A percentile compares a stretch with the other conserved stretches of the same genome.
Evolutionary conservation across 768 basidiomycete species (phyloP).

Genomic region (Amylocystis lapponica): DNA sequence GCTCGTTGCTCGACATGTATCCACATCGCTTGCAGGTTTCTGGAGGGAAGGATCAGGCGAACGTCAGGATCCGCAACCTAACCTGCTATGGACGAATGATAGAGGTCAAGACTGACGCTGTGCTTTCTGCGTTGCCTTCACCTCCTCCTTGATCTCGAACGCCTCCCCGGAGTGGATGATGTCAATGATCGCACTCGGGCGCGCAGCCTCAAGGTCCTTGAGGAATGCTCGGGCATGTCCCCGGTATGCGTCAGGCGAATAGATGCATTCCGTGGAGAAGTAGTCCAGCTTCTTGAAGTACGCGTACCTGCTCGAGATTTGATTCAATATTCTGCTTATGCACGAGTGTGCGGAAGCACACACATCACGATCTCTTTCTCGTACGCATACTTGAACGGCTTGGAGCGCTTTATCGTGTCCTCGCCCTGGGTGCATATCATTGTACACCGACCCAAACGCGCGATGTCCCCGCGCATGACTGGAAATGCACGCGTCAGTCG

Average conservation of each 20-base stretch:
- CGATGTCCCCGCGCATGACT: slow-evolving; percentile 99
- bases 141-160: slow-evolving; percentile 78
- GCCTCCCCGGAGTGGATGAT: slow-evolving; percentile 96
- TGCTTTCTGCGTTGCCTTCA: slow-evolving; percentile 76
- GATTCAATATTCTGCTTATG: neutral
- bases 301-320: slow-evolving; percentile 70
- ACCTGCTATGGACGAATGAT: neutral
- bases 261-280: slow-evolving; percentile 98
- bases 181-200: slow-evolving; percentile 95
- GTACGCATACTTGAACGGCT: slow-evolving; percentile 99
- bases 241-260: slow-evolving; percentile 97
- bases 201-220: slow-evolving; percentile 90
- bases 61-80: neutral
- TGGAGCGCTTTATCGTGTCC: slow-evolving; percentile 92
- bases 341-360: slow-evolving; percentile 24
- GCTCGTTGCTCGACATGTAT: slow-evolving; percentile 92
- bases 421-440: slow-evolving; percentile 93
- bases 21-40: slow-evolving; percentile 91
- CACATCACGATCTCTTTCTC: slow-evolving; percentile 99
- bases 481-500: neutral
- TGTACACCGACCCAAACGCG: slow-evolving; percentile 89
- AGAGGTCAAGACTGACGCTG: slow-evolving; percentile 57
- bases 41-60: slow-evolving; percentile 24
- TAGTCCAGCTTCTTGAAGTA: slow-evolving; percentile 99
- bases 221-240: slow-evolving; percentile 93